Percentiles rank a stretch among this genome's conserved stretches.
Evolutionary conservation across 2,329 filamentous ascomycete species (phyloP).

Genomic region (Epichloe hybrida): DNA sequence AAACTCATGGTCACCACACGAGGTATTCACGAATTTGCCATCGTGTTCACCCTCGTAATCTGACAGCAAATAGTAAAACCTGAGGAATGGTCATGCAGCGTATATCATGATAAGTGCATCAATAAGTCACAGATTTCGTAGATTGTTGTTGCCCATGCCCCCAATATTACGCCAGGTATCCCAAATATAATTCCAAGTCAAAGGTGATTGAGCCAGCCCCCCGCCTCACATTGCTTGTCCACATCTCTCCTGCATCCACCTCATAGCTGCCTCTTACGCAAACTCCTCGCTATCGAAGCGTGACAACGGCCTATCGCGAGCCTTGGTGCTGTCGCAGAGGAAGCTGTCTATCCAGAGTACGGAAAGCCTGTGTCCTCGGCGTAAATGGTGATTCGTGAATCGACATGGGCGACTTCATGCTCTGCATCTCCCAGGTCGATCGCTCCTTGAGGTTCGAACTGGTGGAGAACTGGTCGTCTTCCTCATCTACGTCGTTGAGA

Average conservation of each 20-base stretch:
- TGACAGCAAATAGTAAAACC: no score
- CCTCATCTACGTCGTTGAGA: constrained; percentile 33
- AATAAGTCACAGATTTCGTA: no score
- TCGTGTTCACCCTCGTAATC: no score
- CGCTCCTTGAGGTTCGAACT: constrained; percentile 24
- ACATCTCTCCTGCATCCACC: background rate
- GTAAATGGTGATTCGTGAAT: constrained; percentile 37
- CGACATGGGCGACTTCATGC: constrained; percentile 26
- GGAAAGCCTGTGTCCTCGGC: constrained; percentile 54
- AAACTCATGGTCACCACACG: no score
- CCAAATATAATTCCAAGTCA: background rate
- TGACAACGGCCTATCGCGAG: background rate
- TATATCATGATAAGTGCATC: no score
- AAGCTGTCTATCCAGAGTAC: constrained; percentile 45
- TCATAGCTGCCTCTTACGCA: background rate
- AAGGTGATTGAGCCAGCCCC: background rate
- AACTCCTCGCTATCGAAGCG: background rate
- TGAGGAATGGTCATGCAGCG: no score
- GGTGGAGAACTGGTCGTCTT: constrained; percentile 28
- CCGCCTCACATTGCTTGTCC: background rate
- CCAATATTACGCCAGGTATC: background rate
- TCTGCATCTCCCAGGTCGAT: constrained; percentile 45
- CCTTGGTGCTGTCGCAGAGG: constrained; percentile 30
- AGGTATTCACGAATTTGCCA: no score
- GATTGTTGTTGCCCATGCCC: background rate